Conservation (phyloP, 495 filamentous ascomycete genomes). For the Xylaria intraflava region DNA sequence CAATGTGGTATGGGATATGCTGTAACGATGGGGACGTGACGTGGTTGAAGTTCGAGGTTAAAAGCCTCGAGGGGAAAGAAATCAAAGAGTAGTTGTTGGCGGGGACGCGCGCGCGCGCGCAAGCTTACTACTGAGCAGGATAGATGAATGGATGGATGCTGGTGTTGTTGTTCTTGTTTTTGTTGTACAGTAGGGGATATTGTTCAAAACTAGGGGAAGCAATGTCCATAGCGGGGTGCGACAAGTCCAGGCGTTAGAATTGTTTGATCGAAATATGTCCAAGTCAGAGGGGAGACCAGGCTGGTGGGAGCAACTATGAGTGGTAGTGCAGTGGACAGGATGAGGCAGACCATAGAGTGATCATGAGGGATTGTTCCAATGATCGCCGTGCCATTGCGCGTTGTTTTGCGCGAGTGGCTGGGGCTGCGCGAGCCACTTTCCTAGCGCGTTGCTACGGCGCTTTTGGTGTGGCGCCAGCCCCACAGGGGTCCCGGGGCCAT, state of each 20-base stretch:
- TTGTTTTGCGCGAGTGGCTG: constrained; percentile 2
- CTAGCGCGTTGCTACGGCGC: background rate
- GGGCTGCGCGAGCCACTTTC: background rate
- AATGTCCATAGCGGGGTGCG: constrained; percentile 2
- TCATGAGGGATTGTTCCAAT: background rate
- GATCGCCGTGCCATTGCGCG: background rate
- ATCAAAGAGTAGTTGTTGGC: constrained; percentile 1
- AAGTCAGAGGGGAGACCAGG: background rate
- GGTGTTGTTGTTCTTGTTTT: no score
- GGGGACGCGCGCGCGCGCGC: background rate
- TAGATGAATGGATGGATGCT: background rate
- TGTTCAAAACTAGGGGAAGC: constrained; percentile 3
- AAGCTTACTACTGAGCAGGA: background rate
- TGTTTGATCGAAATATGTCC: background rate
- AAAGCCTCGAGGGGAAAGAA: background rate
- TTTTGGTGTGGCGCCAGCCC: background rate
- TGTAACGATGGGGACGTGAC: background rate
- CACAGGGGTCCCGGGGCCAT: no score
- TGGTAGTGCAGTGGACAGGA: no score
- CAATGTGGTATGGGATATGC: no score
- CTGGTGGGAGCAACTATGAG: background rate
- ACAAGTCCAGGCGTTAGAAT: background rate
- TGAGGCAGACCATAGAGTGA: no score
- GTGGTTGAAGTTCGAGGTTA: background rate
- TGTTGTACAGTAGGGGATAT: background rate